Evolutionary conservation across 148 eudicot genomes (phyloP), one percentile per base, ranked within the genome.

Genomic region (Linanthus parryae): DNA sequence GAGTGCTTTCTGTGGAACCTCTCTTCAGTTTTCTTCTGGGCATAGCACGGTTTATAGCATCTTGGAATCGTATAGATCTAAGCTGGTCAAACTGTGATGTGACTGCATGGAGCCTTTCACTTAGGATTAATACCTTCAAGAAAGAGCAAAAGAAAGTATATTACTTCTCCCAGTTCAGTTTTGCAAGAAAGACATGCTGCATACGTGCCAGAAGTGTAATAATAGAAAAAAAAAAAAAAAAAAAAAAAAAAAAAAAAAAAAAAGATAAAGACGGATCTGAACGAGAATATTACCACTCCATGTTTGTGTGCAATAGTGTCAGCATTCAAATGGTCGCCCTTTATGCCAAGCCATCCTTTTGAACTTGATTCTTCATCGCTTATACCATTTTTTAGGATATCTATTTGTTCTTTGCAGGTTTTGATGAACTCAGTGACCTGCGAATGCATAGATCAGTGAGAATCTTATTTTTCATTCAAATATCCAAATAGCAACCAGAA

Each of bases 221-320:
- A n/a, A n/a, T n/a, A n/a, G n/a, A n/a, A n/a, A n/a, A n/a, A n/a
- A n/a, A n/a, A n/a, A n/a, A n/a, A n/a, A n/a, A n/a, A n/a, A n/a
- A n/a, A n/a, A n/a, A n/a, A n/a, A n/a, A n/a, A n/a, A n/a, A n/a
- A n/a, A n/a, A n/a, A n/a, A n/a, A n/a, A n/a, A n/a, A n/a, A n/a
- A n/a, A 38, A 48, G 12, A 16, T 7, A 55, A 36, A 24, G 18
- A 27, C 29, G 48, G 26, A n/a, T 22, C 36, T 17, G 31, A 15
- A 31, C 11, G 5, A 11, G 35, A 31, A 46, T 10, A 83, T 31
- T 80, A 92, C 99, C 95, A 88, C 91, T 22, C 99, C 99, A 63
- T 92, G 96, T 73, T 87, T 92, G 75, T 92, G 99, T 29, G 99
- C 99, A 58, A 87, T 66, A 40, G 80, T 84, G 73, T 92, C 99